Base-by-base conservation (phyloP, 2,329 filamentous ascomycete genomes). In the Coniella lustricola region DNA sequence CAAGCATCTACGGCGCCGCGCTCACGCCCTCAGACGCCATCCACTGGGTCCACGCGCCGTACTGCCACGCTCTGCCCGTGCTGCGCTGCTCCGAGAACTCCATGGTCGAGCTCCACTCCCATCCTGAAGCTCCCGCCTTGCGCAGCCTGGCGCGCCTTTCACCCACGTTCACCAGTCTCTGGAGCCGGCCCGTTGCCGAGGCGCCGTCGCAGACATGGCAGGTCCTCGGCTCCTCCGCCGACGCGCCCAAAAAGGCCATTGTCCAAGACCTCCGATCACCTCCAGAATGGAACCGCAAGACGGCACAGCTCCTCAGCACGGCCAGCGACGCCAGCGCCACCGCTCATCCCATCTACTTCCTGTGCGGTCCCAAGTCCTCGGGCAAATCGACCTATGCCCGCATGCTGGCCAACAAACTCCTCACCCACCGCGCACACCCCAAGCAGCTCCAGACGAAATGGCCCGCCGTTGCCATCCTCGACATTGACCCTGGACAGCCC, bases 361-460 rank as follows among this genome's bases (percentile, higher is more conserved):
- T 88, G 3, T 82, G 82, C 43, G 86, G 86, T 0, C 78, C 83
- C 0, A 86, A 88, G 54, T 81, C 78, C 1, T 80, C 85, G 3
- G 86, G 86, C 2, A 90, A 90, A 59, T 90, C 86, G 1, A 89
- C 84, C 0, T 86, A 90, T 60, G 76, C 78, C 12, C 79, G 77
- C 41, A 63, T 88, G 4, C 67, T 90, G 2, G 66, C 75, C 8
- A 90, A 90, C 58, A 75, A 79, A 10, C 66, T 87, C 8, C 64
- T 87, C n/a, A 84, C 80, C 3, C 63, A 68, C 39, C 57, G 60
- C 49, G 54, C 40, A 2, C 53, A 46, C 51, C 52, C 48, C 52
- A 57, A 56, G 58, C 56, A 56, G 56, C 33, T 56, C 58, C 56
- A 56, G 56, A 32, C 59, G 17, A 48, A 55, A n/a, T 56, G 61